Percentiles rank a stretch among this genome's conserved stretches.
Conservation (phyloP, 2,329 filamentous ascomycete genomes). For the Hawksworthiomyces lignivorus region DNA sequence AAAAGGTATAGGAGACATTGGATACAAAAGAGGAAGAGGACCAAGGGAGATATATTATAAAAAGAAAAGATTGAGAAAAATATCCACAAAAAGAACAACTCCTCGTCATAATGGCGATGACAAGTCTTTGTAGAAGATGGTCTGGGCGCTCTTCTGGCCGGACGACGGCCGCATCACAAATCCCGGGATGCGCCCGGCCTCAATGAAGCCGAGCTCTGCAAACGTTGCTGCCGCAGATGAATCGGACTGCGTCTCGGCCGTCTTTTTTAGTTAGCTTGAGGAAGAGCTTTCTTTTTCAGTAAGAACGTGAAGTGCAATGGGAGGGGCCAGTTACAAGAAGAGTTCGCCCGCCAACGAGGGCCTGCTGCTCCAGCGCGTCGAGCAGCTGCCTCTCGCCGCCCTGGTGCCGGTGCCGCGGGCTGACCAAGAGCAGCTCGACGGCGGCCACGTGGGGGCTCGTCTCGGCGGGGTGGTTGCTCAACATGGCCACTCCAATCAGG, state of each 20-base stretch:
- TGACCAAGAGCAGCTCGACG: constrained; percentile 53
- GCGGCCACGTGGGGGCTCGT: constrained; percentile 47
- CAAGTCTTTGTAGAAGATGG: constrained; percentile 54
- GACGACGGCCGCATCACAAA: constrained; percentile 40
- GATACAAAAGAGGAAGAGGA: too few species aligned
- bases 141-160: constrained; percentile 40
- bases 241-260: constrained; percentile 39
- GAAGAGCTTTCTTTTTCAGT: too few species aligned
- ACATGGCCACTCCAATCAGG: constrained; percentile 49
- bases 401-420: constrained; percentile 38
- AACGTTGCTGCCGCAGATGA: constrained; percentile 42
- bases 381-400: constrained; percentile 48
- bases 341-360: constrained; percentile 37
- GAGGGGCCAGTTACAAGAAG: constrained; percentile 50
- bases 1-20: too few species aligned
- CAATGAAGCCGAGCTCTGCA: constrained; percentile 47
- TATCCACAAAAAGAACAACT: too few species aligned
- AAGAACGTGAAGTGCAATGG: too few species aligned
- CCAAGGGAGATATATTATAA: too few species aligned
- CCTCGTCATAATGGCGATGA: background rate
- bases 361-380: constrained; percentile 46
- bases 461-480: constrained; percentile 43
- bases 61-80: too few species aligned
- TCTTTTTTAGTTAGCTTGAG: too few species aligned
- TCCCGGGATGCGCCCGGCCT: constrained; percentile 47